Evolutionary conservation across 352 stramenopile species (phyloP).

Genomic region (Pythium rhizo-oryzae): DNA sequence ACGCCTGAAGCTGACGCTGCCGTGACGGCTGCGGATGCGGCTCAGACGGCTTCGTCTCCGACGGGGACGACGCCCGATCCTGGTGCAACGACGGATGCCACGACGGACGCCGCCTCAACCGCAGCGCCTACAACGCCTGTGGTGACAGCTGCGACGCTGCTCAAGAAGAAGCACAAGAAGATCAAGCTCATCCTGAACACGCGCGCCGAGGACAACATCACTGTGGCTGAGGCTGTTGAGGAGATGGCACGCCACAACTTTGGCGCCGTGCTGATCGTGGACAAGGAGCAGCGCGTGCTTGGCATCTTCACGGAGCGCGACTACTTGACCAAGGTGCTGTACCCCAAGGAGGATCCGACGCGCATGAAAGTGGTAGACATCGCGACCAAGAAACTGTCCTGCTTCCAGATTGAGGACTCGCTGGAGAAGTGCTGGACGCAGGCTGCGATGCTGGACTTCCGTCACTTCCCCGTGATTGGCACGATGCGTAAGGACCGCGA

Average conservation of each 20-base stretch:
- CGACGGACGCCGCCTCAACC: constrained; percentile 4
- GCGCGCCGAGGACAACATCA: constrained; percentile 74
- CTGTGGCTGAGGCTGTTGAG: constrained; percentile 71
- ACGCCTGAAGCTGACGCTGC: background rate
- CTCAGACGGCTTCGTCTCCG: background rate
- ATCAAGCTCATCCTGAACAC: constrained; percentile 86
- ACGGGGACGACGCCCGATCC: background rate
- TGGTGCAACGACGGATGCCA: constrained; percentile 8
- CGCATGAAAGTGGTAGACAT: constrained; percentile 59
- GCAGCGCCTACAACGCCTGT: constrained; percentile 23
- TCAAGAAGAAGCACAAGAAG: constrained; percentile 87
- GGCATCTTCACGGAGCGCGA: constrained; percentile 88
- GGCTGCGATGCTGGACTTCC: constrained; percentile 65
- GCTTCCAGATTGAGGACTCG: constrained; percentile 77
- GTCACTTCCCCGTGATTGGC: constrained; percentile 81
- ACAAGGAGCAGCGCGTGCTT: constrained; percentile 82
- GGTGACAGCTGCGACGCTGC: constrained; percentile 64
- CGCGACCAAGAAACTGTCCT: constrained; percentile 53
- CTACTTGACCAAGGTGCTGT: constrained; percentile 82
- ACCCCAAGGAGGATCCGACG: constrained; percentile 65
- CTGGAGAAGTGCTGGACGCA: constrained; percentile 82
- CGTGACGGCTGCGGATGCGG: background rate
- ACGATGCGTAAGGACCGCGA: constrained; percentile 73
- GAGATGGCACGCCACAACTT: constrained; percentile 83
- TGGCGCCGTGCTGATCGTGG: constrained; percentile 78